phyloP scores from a whole-genome alignment of 306 rosid genomes.

The Trifolium subterraneum region DNA sequence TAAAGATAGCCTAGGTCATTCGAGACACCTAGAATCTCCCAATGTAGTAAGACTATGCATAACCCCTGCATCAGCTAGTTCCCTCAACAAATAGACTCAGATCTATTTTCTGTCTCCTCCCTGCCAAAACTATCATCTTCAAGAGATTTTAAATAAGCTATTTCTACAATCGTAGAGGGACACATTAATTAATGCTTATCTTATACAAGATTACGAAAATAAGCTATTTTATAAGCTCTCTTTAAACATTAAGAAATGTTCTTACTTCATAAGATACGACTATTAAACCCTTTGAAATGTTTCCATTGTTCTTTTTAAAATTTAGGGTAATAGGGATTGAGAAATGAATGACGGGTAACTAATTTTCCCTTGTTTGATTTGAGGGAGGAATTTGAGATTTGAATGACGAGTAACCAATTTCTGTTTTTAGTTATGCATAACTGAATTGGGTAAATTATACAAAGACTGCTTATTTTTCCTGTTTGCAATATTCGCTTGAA shows the following conservation, averaged over 20 bases:
- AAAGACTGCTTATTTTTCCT: conserved; percentile 16
- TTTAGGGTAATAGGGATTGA: conserved; percentile 1
- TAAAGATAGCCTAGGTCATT: no score
- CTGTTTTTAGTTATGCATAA: not conserved
- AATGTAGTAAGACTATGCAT: no score
- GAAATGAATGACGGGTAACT: not conserved
- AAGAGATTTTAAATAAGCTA: not conserved
- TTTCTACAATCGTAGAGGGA: not conserved
- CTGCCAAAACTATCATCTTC: not conserved
- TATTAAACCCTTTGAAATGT: conserved; percentile 13
- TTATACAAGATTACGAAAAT: not conserved
- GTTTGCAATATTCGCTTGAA: conserved; percentile 7
- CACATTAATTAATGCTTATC: not conserved
- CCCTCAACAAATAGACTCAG: not conserved
- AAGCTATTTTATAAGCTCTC: not conserved
- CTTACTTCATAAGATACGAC: not conserved
- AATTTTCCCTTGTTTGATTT: no score
- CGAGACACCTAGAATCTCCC: no score
- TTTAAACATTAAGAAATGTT: not conserved
- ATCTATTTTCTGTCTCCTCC: not conserved
- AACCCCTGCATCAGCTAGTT: no score
- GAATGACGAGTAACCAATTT: not conserved
- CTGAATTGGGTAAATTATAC: conserved; percentile 32
- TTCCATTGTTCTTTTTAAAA: not conserved
- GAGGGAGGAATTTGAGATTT: no score